These are phyloP conservation scores for Phalaenopsis aphrodite DNA, from an alignment of 106 monocot genomes.

Conservation along the genomic window DNA sequence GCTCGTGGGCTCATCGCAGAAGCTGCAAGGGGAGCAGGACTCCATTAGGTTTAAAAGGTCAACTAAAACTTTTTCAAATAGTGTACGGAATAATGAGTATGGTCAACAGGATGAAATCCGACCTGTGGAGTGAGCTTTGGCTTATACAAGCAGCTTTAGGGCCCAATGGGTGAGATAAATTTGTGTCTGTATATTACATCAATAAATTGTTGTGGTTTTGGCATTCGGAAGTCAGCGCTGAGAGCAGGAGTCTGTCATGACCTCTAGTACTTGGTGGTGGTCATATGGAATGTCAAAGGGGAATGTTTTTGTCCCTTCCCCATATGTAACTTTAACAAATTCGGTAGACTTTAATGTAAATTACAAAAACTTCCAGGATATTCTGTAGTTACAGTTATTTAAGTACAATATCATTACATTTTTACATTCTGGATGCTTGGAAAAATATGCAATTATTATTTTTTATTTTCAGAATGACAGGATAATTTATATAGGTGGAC, in stretches of 20 bases:
- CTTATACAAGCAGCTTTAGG: too few species aligned
- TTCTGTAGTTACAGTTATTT: neutral
- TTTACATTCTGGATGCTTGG: too few species aligned
- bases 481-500: neutral
- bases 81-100: neutral
- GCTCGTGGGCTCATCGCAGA: conserved; percentile 26
- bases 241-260: neutral
- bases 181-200: neutral
- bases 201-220: neutral
- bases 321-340: neutral
- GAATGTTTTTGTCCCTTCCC: conserved; percentile 4
- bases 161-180: neutral
- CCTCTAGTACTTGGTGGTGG: neutral
- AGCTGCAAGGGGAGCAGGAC: conserved; percentile 10
- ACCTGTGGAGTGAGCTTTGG: neutral
- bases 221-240: neutral
- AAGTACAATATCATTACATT: neutral
- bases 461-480: neutral
- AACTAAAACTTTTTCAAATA: conserved; percentile 5
- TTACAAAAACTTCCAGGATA: neutral
- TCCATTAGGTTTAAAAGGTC: conserved; percentile 32
- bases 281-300: neutral
- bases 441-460: too few species aligned
- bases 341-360: neutral
- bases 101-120: conserved; percentile 4